Conservation (phyloP, 257 asterid species). For the Craterostigma plantagineum region DNA sequence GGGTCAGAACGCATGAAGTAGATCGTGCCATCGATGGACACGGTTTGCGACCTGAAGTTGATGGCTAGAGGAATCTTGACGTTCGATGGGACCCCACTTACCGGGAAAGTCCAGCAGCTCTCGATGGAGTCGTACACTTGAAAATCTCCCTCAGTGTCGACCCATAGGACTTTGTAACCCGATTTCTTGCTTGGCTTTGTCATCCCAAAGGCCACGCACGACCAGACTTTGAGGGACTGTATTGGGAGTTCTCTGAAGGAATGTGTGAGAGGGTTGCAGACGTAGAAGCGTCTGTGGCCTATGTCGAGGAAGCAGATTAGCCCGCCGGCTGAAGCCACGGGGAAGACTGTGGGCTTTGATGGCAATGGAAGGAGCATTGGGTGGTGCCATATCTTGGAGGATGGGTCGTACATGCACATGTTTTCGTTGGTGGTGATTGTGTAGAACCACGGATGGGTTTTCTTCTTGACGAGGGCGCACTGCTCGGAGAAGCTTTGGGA, state of each 20-base stretch:
- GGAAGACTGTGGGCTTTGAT: conserved; percentile 53
- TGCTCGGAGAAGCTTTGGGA: conserved; percentile 72
- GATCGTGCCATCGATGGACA: conserved; percentile 28
- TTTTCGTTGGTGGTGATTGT: conserved; percentile 69
- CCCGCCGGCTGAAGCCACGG: conserved; percentile 95
- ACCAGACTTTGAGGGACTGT: conserved; percentile 67
- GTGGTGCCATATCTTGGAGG: conserved; percentile 71
- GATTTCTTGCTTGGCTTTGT: conserved; percentile 20
- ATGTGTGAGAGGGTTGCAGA: conserved; percentile 77
- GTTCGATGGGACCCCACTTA: conserved; percentile 31
- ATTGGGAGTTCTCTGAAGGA: conserved; percentile 78
- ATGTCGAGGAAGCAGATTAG: conserved; percentile 87
- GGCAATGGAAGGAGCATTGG: conserved; percentile 62
- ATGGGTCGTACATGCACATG: conserved; percentile 79
- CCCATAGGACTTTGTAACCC: conserved; percentile 75
- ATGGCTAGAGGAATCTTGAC: conserved; percentile 63
- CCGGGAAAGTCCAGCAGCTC: conserved; percentile 59
- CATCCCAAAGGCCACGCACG: conserved; percentile 89
- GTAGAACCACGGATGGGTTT: conserved; percentile 68
- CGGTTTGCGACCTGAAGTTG: conserved; percentile 78
- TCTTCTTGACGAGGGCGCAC: conserved; percentile 41
- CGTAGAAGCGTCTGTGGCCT: conserved; percentile 58
- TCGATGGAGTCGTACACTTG: conserved; percentile 52
- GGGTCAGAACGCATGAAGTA: conserved; percentile 82
- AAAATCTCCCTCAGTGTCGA: conserved; percentile 71